A percentile compares a stretch with the other conserved stretches of the same genome.
These are phyloP conservation scores for Solanum pennellii DNA, from an alignment of 257 asterid species.

Conservation along the genomic window DNA sequence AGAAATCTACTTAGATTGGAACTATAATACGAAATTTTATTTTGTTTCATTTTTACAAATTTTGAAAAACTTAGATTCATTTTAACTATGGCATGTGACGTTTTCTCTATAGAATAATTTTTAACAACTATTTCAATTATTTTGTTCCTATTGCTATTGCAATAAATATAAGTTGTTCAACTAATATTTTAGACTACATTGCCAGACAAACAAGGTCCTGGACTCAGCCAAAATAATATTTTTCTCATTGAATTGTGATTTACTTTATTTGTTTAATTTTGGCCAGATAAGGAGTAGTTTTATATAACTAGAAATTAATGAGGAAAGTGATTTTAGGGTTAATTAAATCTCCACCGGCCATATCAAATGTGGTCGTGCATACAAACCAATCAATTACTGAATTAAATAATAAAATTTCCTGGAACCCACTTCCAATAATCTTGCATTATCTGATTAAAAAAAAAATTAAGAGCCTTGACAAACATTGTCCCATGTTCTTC, in stretches of 20 bases:
- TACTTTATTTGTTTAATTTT: not conserved
- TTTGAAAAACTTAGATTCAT: not conserved
- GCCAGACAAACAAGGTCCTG: not conserved
- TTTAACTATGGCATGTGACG: not conserved
- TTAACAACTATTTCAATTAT: not conserved
- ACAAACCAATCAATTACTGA: not conserved
- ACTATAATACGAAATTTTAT: not conserved
- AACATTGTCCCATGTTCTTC: not conserved
- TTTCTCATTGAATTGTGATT: not conserved
- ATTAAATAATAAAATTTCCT: not conserved
- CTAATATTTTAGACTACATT: not conserved
- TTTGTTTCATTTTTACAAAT: not conserved
- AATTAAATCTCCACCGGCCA: not conserved
- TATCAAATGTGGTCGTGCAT: not conserved
- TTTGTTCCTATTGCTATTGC: not conserved
- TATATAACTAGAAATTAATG: not conserved
- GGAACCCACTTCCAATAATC: not conserved
- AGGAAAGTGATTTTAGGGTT: not conserved
- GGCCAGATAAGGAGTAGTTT: not conserved
- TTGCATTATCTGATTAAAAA: not conserved
- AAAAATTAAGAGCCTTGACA: not conserved
- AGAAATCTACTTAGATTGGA: not conserved
- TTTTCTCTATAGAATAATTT: not conserved
- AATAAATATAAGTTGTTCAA: not conserved
- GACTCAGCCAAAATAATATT: not conserved